Conservation (phyloP, 176 grass and related monocot genomes). For the Lolium perenne region DNA sequence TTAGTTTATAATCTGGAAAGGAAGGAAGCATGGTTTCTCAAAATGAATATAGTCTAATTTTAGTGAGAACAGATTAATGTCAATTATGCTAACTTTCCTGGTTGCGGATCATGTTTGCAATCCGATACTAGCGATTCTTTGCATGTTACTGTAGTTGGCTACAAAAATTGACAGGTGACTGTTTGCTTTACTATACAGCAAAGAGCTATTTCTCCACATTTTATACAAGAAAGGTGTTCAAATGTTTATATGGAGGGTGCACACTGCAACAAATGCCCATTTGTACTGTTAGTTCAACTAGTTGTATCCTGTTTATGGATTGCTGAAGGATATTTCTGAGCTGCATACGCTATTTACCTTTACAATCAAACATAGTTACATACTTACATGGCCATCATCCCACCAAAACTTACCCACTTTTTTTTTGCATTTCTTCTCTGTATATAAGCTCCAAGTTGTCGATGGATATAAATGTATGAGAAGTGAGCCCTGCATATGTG, state of each 20-base stretch:
- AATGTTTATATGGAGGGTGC: not conserved
- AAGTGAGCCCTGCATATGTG: not conserved
- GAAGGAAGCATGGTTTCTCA: constrained; percentile 3
- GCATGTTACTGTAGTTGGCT: not conserved
- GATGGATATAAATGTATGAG: not conserved
- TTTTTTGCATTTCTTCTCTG: not conserved
- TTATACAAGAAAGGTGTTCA: not conserved
- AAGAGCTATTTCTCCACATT: not conserved
- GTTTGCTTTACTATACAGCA: constrained; percentile 5
- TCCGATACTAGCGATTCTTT: constrained; percentile 13
- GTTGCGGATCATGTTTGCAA: not conserved
- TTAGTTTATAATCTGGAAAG: constrained; percentile 24
- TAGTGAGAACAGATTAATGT: constrained; percentile 4
- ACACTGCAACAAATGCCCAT: not conserved
- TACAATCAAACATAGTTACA: constrained; percentile 21
- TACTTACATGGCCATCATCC: constrained; percentile 14
- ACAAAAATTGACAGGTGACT: constrained; percentile 22
- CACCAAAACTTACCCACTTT: not conserved
- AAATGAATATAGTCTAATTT: constrained; percentile 9
- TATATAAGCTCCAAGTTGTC: not conserved
- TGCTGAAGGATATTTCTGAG: not conserved
- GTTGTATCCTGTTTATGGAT: not conserved
- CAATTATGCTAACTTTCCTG: constrained; percentile 14
- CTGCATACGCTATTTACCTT: not conserved
- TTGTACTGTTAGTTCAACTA: not conserved